A percentile compares a stretch with the other conserved stretches of the same genome.
Evolutionary conservation across 2,329 filamentous ascomycete species (phyloP).

Genomic region (Epichloe elymi): DNA sequence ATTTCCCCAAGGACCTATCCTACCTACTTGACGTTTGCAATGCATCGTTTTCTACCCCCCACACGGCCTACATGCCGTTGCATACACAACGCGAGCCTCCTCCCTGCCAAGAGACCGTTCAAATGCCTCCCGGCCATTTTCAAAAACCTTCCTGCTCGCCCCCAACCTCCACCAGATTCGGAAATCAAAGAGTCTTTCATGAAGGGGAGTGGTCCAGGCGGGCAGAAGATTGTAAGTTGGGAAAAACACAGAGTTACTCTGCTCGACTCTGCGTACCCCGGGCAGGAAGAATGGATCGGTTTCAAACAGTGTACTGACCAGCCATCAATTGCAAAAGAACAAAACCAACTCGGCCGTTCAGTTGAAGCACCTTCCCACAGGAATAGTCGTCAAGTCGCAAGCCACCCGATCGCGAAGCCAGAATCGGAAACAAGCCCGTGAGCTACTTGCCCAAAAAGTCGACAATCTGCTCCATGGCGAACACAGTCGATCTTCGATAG

Average conservation of each 20-base stretch:
- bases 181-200: slow-evolving; percentile 79
- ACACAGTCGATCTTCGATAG: slow-evolving; percentile 50
- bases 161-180: slow-evolving; percentile 55
- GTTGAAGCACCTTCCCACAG: slow-evolving; percentile 77
- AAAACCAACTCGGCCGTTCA: slow-evolving; percentile 96
- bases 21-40: not conserved
- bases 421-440: slow-evolving; percentile 75
- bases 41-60: not conserved
- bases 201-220: slow-evolving; percentile 83
- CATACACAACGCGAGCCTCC: not conserved
- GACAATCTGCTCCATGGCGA: slow-evolving; percentile 64
- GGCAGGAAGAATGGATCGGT: too few species aligned
- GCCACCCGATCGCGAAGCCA: slow-evolving; percentile 75
- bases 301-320: not conserved
- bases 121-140: slow-evolving; percentile 15
- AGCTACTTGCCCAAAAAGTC: slow-evolving; percentile 58
- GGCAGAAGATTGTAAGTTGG: slow-evolving; percentile 71
- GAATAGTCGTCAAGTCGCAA: slow-evolving; percentile 88
- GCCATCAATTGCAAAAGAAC: slow-evolving; percentile 41
- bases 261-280: too few species aligned
- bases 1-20: not conserved
- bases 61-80: not conserved
- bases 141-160: slow-evolving; percentile 59
- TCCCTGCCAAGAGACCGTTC: slow-evolving; percentile 13
- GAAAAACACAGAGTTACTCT: not conserved